A percentile compares a stretch with the other conserved stretches of the same genome.
Evolutionary conservation across 2,329 filamentous ascomycete species (phyloP).

Genomic region (Neofusicoccum ribis): DNA sequence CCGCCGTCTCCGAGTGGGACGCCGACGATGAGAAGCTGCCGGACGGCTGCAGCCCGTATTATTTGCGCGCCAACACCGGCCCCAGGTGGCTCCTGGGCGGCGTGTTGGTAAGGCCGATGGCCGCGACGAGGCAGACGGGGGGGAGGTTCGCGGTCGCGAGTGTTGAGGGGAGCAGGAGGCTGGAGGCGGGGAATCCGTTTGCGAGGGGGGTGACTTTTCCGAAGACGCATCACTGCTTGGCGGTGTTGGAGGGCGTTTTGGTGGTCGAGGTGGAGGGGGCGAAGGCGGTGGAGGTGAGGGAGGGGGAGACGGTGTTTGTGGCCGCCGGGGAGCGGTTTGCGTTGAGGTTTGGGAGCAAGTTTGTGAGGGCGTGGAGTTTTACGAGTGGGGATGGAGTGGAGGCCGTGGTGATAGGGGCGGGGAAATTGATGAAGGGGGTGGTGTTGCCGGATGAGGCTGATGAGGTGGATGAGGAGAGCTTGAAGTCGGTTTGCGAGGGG

Average conservation of each 20-base stretch:
- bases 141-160: slow-evolving; percentile 50
- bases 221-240: background rate
- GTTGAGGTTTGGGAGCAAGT: slow-evolving; percentile 6
- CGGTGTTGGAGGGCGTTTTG: background rate
- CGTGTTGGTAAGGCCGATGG: slow-evolving; percentile 50
- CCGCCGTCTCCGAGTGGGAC: slow-evolving; percentile 35
- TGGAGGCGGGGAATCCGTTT: slow-evolving; percentile 41
- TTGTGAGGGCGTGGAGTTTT: slow-evolving; percentile 13
- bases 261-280: background rate
- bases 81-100: slow-evolving; percentile 50
- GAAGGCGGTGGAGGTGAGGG: background rate
- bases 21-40: slow-evolving; percentile 47
- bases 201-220: background rate
- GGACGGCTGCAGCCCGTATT: slow-evolving; percentile 48
- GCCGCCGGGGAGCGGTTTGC: background rate
- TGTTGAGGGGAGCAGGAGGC: slow-evolving; percentile 52
- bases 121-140: slow-evolving; percentile 49
- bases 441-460: slow-evolving; percentile 3
- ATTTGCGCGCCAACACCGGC: slow-evolving; percentile 53
- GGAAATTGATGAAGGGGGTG: background rate
- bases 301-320: slow-evolving; percentile 15
- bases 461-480: background rate
- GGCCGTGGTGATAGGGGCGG: background rate
- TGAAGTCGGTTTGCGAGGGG: background rate
- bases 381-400: slow-evolving; percentile 15